A percentile compares a stretch with the other conserved stretches of the same genome.
Conservation (phyloP, 352 stramenopile genomes). For the Globisporangium splendens region DNA sequence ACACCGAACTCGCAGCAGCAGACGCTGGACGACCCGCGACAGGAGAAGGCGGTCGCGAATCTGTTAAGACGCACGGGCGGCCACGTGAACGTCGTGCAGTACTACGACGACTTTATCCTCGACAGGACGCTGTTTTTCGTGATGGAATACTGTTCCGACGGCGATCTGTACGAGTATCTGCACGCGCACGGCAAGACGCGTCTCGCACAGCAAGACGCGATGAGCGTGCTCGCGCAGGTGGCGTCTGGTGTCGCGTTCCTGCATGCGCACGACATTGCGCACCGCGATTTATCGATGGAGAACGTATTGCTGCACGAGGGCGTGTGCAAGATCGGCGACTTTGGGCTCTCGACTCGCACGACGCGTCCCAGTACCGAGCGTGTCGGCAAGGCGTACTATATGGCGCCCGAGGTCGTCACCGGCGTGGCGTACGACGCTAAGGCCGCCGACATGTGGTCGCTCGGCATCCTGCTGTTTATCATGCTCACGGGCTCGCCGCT, state of each 20-base stretch:
- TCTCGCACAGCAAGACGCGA: constrained; percentile 15
- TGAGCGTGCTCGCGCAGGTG: constrained; percentile 28
- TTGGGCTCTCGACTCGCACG: constrained; percentile 36
- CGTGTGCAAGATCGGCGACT: constrained; percentile 44
- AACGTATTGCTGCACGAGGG: constrained; percentile 37
- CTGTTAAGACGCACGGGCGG: constrained; percentile 28
- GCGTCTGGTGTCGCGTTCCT: constrained; percentile 25
- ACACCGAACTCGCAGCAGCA: constrained; percentile 15
- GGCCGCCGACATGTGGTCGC: constrained; percentile 55
- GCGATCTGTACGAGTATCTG: constrained; percentile 34
- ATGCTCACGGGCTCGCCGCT: constrained; percentile 54
- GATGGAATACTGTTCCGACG: constrained; percentile 34
- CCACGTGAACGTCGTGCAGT: constrained; percentile 43
- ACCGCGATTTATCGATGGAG: constrained; percentile 42
- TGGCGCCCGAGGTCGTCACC: constrained; percentile 43
- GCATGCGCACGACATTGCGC: constrained; percentile 27
- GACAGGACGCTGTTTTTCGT: constrained; percentile 44
- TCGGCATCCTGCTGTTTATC: constrained; percentile 57
- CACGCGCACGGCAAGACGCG: constrained; percentile 15
- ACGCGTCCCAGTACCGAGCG: constrained; percentile 24
- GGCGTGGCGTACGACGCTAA: constrained; percentile 35
- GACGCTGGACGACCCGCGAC: constrained; percentile 31
- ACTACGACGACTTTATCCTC: constrained; percentile 44
- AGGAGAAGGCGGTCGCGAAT: constrained; percentile 36
- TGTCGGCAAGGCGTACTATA: constrained; percentile 55